Base-by-base conservation (phyloP, 2,329 filamentous ascomycete genomes). In the Cladosporium cucumerinum region DNA sequence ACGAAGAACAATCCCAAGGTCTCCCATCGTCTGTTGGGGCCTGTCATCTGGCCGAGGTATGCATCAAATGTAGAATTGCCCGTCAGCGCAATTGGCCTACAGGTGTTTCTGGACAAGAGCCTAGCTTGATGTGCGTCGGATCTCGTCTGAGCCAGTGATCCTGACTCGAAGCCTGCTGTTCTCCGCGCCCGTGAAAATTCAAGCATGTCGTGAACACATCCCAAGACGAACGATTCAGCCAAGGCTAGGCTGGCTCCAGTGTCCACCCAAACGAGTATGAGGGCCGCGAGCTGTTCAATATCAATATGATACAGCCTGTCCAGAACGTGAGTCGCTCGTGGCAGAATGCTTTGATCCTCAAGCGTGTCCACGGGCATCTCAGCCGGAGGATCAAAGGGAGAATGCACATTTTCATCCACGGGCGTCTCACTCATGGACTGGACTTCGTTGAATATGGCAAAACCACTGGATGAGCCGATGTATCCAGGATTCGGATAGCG, bases 1-100 rank as follows among this genome's bases (percentile, higher is more conserved):
- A 77, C 72, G 23, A 81, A 73, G 11, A 81, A 75, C 46, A 78
- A 70, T 1, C 77, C 78, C 1, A 81, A 57, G 0, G 76, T 76
- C 57, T 80, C 79, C 78, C 79, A 80, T 12, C 79, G 60, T 23
- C 76, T 14, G 72, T 66, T 36, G 57, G 48, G 26, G 55, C 61
- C 51, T n/a, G 52, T 48, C 48, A 64, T 54, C 25, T 66, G 48
- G 28, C 55, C n/a, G 16, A 57, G 43, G 57, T 65, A 30, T 26
- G 64, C 48, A 32, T 64, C 46, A 26, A 66, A 48, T 46, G 63
- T 62, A 18, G 49, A 55, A 25, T 46, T 23, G 8, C 23, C 49
- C 6, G 48, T 55, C 18, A 62, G 25, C 5, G 18, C 49, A 3
- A 62, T 62, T 28, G 34, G 34, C 26, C 51, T 54, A 43, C 49